Conservation (phyloP, 2,329 filamentous ascomycete species). For the Colletotrichum phormii region DNA sequence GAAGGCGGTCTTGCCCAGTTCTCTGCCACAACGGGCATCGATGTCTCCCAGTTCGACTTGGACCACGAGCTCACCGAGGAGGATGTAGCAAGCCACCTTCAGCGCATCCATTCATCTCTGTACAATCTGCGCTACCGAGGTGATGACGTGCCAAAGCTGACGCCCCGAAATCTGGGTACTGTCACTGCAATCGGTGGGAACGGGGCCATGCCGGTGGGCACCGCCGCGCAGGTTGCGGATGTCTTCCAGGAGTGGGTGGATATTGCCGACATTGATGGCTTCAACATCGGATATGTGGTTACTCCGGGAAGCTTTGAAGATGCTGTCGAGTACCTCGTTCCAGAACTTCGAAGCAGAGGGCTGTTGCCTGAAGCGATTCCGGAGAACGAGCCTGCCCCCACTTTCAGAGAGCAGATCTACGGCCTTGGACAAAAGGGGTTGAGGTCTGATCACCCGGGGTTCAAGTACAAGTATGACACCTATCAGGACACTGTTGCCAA, state of each 20-base stretch:
- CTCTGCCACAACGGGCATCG: constrained; percentile 70
- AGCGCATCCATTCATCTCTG: constrained; percentile 61
- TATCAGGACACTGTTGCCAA: constrained; percentile 16
- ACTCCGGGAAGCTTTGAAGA: constrained; percentile 52
- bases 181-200: constrained; percentile 54
- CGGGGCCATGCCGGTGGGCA: constrained; percentile 50
- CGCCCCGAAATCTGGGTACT: constrained; percentile 54
- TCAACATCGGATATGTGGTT: constrained; percentile 55
- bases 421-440: constrained; percentile 14
- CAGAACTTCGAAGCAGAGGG: constrained; percentile 43
- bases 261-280: constrained; percentile 55
- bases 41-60: constrained; percentile 66
- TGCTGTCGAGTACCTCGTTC: constrained; percentile 45
- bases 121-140: constrained; percentile 61
- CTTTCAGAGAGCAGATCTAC: constrained; percentile 24
- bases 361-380: constrained; percentile 24
- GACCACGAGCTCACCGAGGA: constrained; percentile 68
- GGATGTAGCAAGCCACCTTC: constrained; percentile 62
- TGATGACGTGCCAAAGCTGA: constrained; percentile 55
- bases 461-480: constrained; percentile 22
- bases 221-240: constrained; percentile 54
- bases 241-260: constrained; percentile 56
- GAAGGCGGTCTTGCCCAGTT: constrained; percentile 67
- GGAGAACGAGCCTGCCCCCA: neutral
- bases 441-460: constrained; percentile 11